Evolutionary conservation across 2,329 filamentous ascomycete species (phyloP).

Genomic region (Dactylonectria estremocensis): DNA sequence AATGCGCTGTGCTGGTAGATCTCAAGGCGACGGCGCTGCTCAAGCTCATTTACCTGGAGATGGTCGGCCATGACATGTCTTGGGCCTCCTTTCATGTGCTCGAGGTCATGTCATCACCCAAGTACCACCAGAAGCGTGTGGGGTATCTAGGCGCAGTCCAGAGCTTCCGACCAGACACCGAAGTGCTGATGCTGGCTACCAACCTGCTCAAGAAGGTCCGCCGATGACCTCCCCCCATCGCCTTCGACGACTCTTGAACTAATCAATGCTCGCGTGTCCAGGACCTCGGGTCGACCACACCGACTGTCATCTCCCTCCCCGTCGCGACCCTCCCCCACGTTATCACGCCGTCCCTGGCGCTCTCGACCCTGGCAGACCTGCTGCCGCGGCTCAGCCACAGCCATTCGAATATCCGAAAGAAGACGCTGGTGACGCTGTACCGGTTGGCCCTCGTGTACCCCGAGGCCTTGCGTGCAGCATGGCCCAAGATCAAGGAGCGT

Average conservation of each 20-base stretch:
- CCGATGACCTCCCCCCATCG: not conserved
- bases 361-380: slow-evolving; percentile 89
- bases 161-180: slow-evolving; percentile 95
- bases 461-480: slow-evolving; percentile 90
- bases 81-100: slow-evolving; percentile 99
- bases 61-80: slow-evolving; percentile 99
- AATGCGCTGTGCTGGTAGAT: slow-evolving; percentile 67
- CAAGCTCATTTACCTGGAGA: slow-evolving; percentile 97
- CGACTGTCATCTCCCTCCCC: slow-evolving; percentile 86
- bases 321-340: slow-evolving; percentile 94
- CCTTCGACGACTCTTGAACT: slow-evolving; percentile 1
- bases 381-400: slow-evolving; percentile 90
- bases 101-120: slow-evolving; percentile 97
- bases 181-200: slow-evolving; percentile 97
- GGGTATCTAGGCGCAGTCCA: slow-evolving; percentile 96
- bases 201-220: slow-evolving; percentile 93
- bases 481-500: slow-evolving; percentile 97
- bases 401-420: slow-evolving; percentile 89
- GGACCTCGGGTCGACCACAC: slow-evolving; percentile 82
- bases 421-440: slow-evolving; percentile 95
- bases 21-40: slow-evolving; percentile 96
- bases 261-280: slow-evolving; percentile 19
- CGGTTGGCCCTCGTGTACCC: slow-evolving; percentile 96
- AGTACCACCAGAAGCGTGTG: slow-evolving; percentile 95
- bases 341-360: slow-evolving; percentile 91